Percentiles rank a stretch among this genome's conserved stretches.
Conservation (phyloP, 768 basidiomycete genomes). For the Trichaptum fuscoviolaceum region DNA sequence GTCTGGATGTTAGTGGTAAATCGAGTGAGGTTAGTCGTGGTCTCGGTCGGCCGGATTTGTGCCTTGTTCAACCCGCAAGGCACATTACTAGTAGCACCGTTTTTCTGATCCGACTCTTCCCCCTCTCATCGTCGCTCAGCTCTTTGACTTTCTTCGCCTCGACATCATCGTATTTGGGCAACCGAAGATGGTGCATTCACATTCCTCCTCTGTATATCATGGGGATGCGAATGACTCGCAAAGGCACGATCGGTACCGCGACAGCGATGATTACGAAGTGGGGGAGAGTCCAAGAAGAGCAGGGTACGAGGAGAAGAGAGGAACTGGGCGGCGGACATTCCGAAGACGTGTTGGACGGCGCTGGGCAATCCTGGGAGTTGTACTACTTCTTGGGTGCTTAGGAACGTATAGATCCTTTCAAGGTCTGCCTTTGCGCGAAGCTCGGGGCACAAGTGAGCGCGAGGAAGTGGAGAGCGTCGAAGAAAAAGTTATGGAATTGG, state of each 20-base stretch:
- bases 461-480: background rate
- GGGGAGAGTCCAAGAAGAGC: background rate
- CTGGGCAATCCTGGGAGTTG: background rate
- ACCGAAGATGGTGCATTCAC: background rate
- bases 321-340: background rate
- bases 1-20: background rate
- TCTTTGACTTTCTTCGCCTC: background rate
- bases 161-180: background rate
- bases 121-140: constrained; percentile 22
- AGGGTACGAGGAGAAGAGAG: background rate
- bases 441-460: background rate
- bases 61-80: background rate
- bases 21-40: background rate
- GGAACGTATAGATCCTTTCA: background rate
- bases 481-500: background rate
- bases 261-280: background rate
- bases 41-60: background rate
- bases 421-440: background rate
- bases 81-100: background rate
- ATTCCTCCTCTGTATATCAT: background rate
- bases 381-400: background rate
- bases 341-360: background rate
- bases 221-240: background rate
- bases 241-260: background rate
- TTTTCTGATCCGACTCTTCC: constrained; percentile 26